Evolutionary conservation across 2,329 filamentous ascomycete species (phyloP).

Genomic region (Cadophora sp.): DNA sequence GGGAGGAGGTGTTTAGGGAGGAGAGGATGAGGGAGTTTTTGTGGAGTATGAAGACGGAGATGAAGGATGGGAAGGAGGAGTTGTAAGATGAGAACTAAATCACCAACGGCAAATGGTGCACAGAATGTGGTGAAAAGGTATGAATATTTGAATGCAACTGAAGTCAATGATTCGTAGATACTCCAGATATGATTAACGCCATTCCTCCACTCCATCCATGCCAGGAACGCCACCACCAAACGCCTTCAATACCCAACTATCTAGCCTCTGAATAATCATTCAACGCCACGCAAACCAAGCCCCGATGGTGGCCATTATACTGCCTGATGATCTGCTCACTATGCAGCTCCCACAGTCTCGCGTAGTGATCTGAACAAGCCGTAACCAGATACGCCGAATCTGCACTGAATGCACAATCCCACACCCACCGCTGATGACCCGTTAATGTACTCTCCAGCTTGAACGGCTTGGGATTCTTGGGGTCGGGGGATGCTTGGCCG

Average conservation of each 20-base stretch:
- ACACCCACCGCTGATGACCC: slow-evolving; percentile 79
- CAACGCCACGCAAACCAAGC: slow-evolving; percentile 45
- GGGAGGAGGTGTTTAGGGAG: background rate
- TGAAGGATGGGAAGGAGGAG: background rate
- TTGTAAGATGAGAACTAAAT: too few species aligned
- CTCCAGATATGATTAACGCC: slow-evolving; percentile 9
- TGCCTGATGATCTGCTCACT: slow-evolving; percentile 75
- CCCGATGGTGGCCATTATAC: slow-evolving; percentile 78
- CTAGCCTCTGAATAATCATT: slow-evolving; percentile 38
- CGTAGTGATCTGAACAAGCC: slow-evolving; percentile 77
- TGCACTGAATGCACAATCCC: slow-evolving; percentile 79
- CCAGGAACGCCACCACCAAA: slow-evolving; percentile 8
- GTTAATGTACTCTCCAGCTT: slow-evolving; percentile 73
- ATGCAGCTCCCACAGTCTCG: slow-evolving; percentile 73
- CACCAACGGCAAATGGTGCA: background rate
- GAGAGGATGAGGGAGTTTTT: slow-evolving; percentile 1
- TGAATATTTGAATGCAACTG: background rate
- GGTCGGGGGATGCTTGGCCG: slow-evolving; percentile 44
- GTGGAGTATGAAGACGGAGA: too few species aligned
- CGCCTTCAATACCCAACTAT: slow-evolving; percentile 18
- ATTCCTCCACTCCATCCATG: background rate
- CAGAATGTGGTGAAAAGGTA: background rate
- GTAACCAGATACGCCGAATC: slow-evolving; percentile 78
- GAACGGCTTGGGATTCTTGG: slow-evolving; percentile 57
- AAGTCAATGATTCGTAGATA: background rate